Base-by-base conservation (phyloP, 257 asterid genomes). In the Apocynum venetum region DNA sequence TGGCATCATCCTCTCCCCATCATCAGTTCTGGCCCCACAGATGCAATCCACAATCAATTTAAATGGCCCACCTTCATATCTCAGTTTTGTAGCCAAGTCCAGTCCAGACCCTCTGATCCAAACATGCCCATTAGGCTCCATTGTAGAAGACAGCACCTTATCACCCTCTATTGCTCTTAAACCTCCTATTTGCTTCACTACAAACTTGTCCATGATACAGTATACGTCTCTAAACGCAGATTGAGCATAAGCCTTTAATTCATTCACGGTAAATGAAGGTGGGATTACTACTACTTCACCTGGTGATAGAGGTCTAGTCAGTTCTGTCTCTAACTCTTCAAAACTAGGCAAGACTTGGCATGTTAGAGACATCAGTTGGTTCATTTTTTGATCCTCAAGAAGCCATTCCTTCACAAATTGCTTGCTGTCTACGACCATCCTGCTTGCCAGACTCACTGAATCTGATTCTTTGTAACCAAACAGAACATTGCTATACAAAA, bases 41-140 rank as follows among this genome's bases (percentile, higher is more conserved):
- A 40, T 53, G 14, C 86, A 85, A 44, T 64, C 43, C 25, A 74
- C 81, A 57, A 6, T 53, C 70, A 78, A 49, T 36, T 56, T 69
- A 6, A n/a, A 41, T 40, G 80, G 76, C 48, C 92, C 96, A 65
- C 86, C 97, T 85, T 94, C 92, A 48, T 92, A 89, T 82, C 90
- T 89, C 65, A 90, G 77, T 41, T 77, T 52, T 3, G 97, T 88
- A 46, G 38, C 71, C 81, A 90, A 83, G 78, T 92, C 90, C 67
- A 93, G 76, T 49, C 93, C 92, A 17, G 77, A 44, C 41, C 97
- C 98, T 82, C 97, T 88, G 71, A 94, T 91, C 96, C 96, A 94
- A 71, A 94, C 89, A 63, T 79, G 82, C 6, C 73, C 79, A 31
- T 87, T 93, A 3, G 83, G 80, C 76, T 86, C 82, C 11, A 88